Conservation (phyloP, 169 alveolate genomes). For the Eimeria acervulina region DNA sequence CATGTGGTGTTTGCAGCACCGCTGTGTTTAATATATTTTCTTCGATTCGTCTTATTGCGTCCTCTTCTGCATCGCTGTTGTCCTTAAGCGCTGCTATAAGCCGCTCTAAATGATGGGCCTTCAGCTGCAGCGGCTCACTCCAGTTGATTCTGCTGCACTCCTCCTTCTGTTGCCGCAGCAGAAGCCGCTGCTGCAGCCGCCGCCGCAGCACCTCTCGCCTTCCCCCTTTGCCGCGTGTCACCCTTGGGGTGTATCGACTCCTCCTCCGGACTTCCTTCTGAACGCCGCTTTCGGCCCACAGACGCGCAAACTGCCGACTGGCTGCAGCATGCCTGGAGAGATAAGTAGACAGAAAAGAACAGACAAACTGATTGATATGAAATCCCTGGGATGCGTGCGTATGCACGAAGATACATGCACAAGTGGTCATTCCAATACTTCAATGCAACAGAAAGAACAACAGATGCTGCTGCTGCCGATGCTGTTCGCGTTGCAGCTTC, state of each 20-base stretch:
- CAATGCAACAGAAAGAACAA: too few relatives aligned
- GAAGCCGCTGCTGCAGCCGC: conserved; percentile 22
- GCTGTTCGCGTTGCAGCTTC: background rate
- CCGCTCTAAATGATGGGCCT: background rate
- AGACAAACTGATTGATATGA: too few relatives aligned
- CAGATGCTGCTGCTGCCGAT: background rate
- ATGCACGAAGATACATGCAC: too few relatives aligned
- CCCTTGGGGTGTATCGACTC: conserved; percentile 51
- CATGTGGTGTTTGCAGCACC: background rate
- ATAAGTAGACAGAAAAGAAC: background rate
- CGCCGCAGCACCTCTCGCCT: conserved; percentile 27
- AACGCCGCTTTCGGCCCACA: conserved; percentile 59
- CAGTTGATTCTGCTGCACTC: background rate
- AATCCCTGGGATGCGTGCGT: too few relatives aligned
- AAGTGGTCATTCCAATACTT: too few relatives aligned
- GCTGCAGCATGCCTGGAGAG: background rate
- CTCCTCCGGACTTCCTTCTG: conserved; percentile 20
- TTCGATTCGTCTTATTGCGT: background rate
- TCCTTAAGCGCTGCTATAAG: background rate
- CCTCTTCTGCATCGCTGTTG: background rate
- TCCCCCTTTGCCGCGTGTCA: conserved; percentile 46
- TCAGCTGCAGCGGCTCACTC: conserved; percentile 35
- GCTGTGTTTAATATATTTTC: background rate
- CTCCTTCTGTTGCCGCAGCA: background rate
- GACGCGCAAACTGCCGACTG: conserved; percentile 21